These are phyloP conservation scores for Orbilia javanica DNA, from an alignment of 2,329 filamentous ascomycete species.

Conservation along the genomic window DNA sequence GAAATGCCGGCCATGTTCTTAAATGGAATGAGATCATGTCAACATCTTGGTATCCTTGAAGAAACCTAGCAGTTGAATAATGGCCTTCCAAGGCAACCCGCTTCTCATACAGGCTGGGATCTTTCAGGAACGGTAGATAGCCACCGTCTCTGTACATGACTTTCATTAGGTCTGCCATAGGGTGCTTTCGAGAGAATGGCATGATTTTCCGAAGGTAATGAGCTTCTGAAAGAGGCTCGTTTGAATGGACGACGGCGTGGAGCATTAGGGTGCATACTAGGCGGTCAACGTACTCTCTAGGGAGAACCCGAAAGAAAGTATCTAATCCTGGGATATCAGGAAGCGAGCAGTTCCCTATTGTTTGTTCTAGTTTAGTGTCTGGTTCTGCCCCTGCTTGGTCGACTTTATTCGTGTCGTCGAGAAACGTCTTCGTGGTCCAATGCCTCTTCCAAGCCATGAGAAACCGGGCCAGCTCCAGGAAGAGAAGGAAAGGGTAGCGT, in stretches of 20 bases:
- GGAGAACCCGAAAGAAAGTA: conserved; percentile 14
- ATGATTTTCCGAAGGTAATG: not conserved
- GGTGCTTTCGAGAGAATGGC: not conserved
- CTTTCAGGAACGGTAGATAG: conserved; percentile 6
- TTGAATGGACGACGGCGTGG: not conserved
- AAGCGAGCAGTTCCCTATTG: not conserved
- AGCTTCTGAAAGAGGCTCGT: not conserved
- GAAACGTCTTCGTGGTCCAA: conserved; percentile 22
- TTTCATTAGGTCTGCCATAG: not conserved
- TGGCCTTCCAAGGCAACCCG: conserved; percentile 9
- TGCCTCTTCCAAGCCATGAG: conserved; percentile 34
- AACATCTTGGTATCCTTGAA: not conserved
- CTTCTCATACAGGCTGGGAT: not conserved
- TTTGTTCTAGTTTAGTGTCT: not conserved
- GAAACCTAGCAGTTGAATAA: conserved; percentile 5
- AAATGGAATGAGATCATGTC: conserved; percentile 39
- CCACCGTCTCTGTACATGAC: not conserved
- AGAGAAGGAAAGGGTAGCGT: conserved; percentile 7
- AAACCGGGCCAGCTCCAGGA: conserved; percentile 24
- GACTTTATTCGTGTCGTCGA: not conserved
- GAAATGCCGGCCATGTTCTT: not conserved
- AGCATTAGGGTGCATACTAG: conserved; percentile 29
- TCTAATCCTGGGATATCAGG: conserved; percentile 17
- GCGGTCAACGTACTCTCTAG: conserved; percentile 7
- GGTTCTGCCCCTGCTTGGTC: not conserved